phyloP scores from a whole-genome alignment of 768 basidiomycete genomes.

The Boletus rufocinnamomeus region DNA sequence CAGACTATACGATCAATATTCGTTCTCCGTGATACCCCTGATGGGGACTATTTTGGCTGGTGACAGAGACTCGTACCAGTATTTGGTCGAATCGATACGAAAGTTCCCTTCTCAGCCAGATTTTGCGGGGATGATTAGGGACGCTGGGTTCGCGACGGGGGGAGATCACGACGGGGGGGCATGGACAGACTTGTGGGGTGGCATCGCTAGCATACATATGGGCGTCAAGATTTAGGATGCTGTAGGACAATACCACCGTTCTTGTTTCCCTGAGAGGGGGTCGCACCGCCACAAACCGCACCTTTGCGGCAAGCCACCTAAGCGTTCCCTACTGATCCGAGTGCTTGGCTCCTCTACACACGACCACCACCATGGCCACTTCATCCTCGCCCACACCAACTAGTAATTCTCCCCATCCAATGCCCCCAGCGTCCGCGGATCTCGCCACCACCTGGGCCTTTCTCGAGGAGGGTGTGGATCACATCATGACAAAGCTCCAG shows the following conservation, averaged over 20 bases:
- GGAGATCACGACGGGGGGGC: slow-evolving; percentile 76
- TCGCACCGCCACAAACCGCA: slow-evolving; percentile 31
- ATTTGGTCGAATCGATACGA: slow-evolving; percentile 96
- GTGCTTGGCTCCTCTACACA: slow-evolving; percentile 22
- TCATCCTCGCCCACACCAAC: slow-evolving; percentile 33
- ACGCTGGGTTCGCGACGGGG: slow-evolving; percentile 80
- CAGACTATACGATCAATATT: slow-evolving; percentile 93
- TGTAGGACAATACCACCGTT: neutral
- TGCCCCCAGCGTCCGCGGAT: slow-evolving; percentile 71
- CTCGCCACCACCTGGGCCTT: slow-evolving; percentile 85
- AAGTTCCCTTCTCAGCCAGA: slow-evolving; percentile 86
- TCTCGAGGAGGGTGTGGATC: slow-evolving; percentile 83
- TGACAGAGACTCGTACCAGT: slow-evolving; percentile 94
- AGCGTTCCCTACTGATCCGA: slow-evolving; percentile 15
- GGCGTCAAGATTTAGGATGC: slow-evolving; percentile 69
- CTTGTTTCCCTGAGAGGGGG: neutral
- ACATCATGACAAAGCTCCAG: slow-evolving; percentile 90
- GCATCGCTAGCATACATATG: slow-evolving; percentile 82
- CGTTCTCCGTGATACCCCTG: slow-evolving; percentile 92
- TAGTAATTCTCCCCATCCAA: slow-evolving; percentile 42
- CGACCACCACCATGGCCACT: slow-evolving; percentile 36
- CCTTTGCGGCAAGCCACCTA: slow-evolving; percentile 23
- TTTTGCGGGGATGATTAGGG: slow-evolving; percentile 86
- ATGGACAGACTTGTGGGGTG: slow-evolving; percentile 85
- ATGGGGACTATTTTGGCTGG: slow-evolving; percentile 96